Evolutionary conservation across 2,329 filamentous ascomycete species (phyloP).

Genomic region (Alternaria atra): DNA sequence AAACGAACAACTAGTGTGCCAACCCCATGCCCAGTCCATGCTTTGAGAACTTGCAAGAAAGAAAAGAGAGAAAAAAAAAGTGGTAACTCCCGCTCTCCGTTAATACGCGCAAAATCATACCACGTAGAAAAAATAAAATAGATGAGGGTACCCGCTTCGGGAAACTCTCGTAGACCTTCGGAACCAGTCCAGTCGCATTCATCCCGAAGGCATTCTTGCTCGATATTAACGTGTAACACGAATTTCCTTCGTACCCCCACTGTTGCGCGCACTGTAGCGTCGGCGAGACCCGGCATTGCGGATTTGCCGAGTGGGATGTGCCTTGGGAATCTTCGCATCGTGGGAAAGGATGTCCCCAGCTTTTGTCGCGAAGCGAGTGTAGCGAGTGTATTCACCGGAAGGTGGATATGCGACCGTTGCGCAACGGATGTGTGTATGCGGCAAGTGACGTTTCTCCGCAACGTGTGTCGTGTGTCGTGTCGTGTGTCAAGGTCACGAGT

Average conservation of each 20-base stretch:
- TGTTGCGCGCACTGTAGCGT: slow-evolving; percentile 3
- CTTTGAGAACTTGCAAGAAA: neutral
- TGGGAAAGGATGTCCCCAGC: neutral
- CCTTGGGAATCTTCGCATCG: neutral
- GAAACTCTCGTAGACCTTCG: neutral
- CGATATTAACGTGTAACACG: slow-evolving; percentile 7
- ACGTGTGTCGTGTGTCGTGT: slow-evolving; percentile 6
- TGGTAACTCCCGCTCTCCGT: slow-evolving; percentile 1
- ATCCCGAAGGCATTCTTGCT: neutral
- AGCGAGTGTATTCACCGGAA: slow-evolving; percentile 7
- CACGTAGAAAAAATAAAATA: neutral
- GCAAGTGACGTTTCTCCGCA: neutral
- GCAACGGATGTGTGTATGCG: neutral
- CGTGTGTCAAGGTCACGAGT: slow-evolving; percentile 2
- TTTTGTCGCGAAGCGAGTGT: neutral
- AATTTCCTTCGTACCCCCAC: slow-evolving; percentile 1
- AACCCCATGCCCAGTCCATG: slow-evolving; percentile 2
- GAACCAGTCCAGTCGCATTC: neutral
- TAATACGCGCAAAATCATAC: slow-evolving; percentile 10
- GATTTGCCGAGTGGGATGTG: slow-evolving; percentile 6
- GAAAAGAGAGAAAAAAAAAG: neutral
- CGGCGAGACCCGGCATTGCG: slow-evolving; percentile 21
- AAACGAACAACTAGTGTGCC: neutral
- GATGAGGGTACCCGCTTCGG: neutral
- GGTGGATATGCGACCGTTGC: neutral